Evolutionary conservation across 2,329 filamentous ascomycete species (phyloP).

Genomic region (Clonostachys byssicola): DNA sequence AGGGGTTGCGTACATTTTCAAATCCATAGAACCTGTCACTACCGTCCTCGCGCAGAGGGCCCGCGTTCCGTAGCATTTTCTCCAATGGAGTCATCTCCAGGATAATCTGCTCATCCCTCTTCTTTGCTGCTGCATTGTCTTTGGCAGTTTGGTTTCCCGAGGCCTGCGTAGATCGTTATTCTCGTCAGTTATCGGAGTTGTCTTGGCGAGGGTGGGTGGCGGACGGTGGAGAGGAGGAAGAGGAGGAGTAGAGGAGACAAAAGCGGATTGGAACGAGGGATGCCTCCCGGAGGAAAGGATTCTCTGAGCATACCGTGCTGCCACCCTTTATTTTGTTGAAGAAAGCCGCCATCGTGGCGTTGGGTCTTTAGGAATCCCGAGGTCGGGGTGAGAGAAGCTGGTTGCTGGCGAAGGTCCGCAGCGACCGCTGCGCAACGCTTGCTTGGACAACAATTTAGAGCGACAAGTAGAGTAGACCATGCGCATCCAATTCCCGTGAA

Average conservation of each 20-base stretch:
- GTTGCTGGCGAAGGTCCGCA: conserved; percentile 11
- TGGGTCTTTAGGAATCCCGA: conserved; percentile 6
- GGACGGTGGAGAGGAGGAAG: neutral
- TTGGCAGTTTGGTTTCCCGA: conserved; percentile 35
- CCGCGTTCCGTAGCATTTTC: conserved; percentile 78
- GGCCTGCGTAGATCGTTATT: conserved; percentile 28
- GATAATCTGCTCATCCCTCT: conserved; percentile 54
- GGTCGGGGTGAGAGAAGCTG: conserved; percentile 7
- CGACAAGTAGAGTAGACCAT: conserved; percentile 15
- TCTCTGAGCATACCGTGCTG: conserved; percentile 43
- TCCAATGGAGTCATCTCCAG: conserved; percentile 59
- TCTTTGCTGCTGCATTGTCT: conserved; percentile 42
- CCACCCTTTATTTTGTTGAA: conserved; percentile 55
- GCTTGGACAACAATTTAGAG: conserved; percentile 13
- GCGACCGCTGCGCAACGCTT: conserved; percentile 27
- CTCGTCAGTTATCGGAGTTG: conserved; percentile 19
- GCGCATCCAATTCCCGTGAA: conserved; percentile 7
- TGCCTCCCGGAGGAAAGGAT: neutral
- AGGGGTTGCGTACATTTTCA: conserved; percentile 74
- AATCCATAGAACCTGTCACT: conserved; percentile 98
- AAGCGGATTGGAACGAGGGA: too few relatives aligned
- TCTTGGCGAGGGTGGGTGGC: conserved; percentile 7
- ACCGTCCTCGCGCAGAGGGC: conserved; percentile 77
- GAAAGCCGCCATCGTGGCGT: conserved; percentile 47
- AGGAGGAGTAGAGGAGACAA: neutral